phyloP scores from a whole-genome alignment of 495 filamentous ascomycete genomes.

The Apodospora peruviana region DNA sequence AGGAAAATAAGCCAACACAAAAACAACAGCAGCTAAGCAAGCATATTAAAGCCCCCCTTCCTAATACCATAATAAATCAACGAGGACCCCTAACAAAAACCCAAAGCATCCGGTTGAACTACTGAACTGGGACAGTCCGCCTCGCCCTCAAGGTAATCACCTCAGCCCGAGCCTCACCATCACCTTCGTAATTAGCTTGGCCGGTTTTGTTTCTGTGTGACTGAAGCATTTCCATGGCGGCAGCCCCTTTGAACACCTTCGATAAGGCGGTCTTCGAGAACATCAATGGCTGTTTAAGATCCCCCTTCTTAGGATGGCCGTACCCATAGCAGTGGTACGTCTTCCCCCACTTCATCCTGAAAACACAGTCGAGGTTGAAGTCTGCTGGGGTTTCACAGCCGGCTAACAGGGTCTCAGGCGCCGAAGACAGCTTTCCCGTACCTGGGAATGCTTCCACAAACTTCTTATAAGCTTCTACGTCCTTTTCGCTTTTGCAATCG shows the following conservation, averaged over 20 bases:
- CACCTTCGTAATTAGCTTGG: slow-evolving; percentile 1
- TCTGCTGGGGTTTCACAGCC: neutral
- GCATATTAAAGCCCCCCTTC: neutral
- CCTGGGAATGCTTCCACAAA: neutral
- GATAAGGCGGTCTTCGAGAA: slow-evolving; percentile 3
- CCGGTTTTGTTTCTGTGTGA: neutral
- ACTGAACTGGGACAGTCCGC: slow-evolving; percentile 2
- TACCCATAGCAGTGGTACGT: neutral
- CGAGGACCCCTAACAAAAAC: neutral
- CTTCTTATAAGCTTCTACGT: slow-evolving; percentile 1
- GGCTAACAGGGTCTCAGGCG: neutral
- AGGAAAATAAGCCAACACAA: slow-evolving; percentile 3
- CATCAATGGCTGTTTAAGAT: neutral
- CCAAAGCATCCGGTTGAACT: slow-evolving; percentile 2
- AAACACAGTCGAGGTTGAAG: slow-evolving; percentile 2
- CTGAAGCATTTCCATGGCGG: slow-evolving; percentile 1
- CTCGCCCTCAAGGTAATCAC: slow-evolving; percentile 2
- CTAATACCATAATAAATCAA: neutral
- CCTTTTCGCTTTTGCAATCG: slow-evolving; percentile 4
- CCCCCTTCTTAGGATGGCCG: neutral
- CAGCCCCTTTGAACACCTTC: slow-evolving; percentile 1
- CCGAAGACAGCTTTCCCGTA: neutral
- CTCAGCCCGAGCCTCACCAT: neutral
- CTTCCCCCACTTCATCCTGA: slow-evolving; percentile 3
- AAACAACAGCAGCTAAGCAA: slow-evolving; percentile 1